Base-by-base conservation (phyloP, 208 protist species). In the Trichomonas vaginalis region DNA sequence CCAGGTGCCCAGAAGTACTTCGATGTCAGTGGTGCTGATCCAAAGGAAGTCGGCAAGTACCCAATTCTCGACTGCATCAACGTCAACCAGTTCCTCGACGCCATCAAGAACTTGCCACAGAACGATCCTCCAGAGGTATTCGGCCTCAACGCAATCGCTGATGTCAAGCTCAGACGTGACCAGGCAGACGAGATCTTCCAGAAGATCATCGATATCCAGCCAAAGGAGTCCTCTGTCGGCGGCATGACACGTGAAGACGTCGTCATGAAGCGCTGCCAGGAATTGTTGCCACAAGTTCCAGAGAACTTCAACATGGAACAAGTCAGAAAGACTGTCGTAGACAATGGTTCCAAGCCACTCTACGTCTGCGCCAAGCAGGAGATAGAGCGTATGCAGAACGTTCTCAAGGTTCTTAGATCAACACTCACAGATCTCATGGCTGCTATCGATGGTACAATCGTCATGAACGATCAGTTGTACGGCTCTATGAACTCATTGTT, bases 91-190 rank as follows among this genome's bases (percentile, higher is more conserved):
- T 95, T 79, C n/a, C 48, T 70, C 32, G 56, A 96, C 27, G 95
- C 96, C 35, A 96, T 96, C 90, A 96, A 98, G 61, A 98, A 97
- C n/a, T 98, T 99, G 96, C 98, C 98, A 27, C 97, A 98, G 61
- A 98, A 98, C 86, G 99, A 99, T 97, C 97, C 97, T 27, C 98
- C 99, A 12, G 98, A 99, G 97, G 98, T 99, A 79, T 99, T 99
- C 96, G 98, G 98, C 80, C 98, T 99, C 97, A 98, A 99, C 97
- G 96, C 98, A 45, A 99, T 99, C 97, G 98, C 99, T 79, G 97
- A 98, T 95, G 95, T 98, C 21, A 96, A 96, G 2, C 97, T 97
- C 92, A 79, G 96, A 14, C 46, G 96, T 48, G 45, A 80, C 32
- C 95, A 96, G 51, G 96, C 96, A 3, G 62, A 42, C n/a, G 39